Evolutionary conservation across 257 asterid genomes (phyloP), one percentile per base, ranked within the genome.

Genomic region (Eustoma russellianum): DNA sequence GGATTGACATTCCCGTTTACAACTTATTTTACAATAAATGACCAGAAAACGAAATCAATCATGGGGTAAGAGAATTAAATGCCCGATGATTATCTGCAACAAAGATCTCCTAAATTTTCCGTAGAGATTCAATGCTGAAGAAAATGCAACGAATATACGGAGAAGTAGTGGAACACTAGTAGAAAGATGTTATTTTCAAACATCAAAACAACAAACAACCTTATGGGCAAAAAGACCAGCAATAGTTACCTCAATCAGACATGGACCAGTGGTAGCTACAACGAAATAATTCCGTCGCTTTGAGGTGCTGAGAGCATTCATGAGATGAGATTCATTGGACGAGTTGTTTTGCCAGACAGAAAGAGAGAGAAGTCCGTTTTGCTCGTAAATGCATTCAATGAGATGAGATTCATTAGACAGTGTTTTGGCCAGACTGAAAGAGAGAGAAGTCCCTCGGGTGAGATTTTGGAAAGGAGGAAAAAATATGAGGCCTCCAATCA

Each of bases 381-480:
- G 78, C 50, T 14, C 82, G 71, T 75, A 82, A 44, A 72, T 52
- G 71, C 70, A 73, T 75, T 79, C 47, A 79, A 78, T 71, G 72
- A 49, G 48, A 56, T 43, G 48, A 56, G 62, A 70, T 61, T 70
- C 54, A 61, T 44, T 53, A 44, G 17, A 53, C 13, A 46, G 19
- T n/a, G n/a, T 17, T 57, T 57, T 57, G 70, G 60, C 63, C 76
- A 68, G 76, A 62, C 43, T 4, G 9, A 38, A 38, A 38, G 43
- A 38, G 43, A 38, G 43, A 38, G 43, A n/a, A n/a, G n/a, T n/a
- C 63, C 55, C 43, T 17, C 17, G n/a, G n/a, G n/a, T n/a, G n/a
- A n/a, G n/a, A n/a, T n/a, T n/a, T n/a, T n/a, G 30, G 30, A 24
- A 24, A 4, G 30, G 30, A 24, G n/a, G n/a, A n/a, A n/a, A n/a